Base-by-base conservation (phyloP, 1,139 yeast genomes). In the Zygosaccharomyces sapae region DNA sequence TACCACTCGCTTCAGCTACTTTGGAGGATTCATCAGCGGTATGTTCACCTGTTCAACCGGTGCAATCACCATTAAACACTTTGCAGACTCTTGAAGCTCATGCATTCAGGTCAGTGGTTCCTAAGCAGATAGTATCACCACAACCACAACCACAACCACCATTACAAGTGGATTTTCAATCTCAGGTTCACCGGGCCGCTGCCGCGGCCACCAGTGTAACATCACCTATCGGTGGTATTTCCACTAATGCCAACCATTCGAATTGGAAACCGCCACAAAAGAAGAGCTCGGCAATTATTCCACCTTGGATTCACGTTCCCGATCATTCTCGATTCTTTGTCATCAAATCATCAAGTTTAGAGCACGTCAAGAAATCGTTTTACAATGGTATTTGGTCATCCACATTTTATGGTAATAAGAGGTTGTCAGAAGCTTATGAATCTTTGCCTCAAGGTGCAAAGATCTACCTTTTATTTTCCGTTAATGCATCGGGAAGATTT, bases 401-500 rank as follows among this genome's bases (percentile, higher is more conserved):
- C 0, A 80, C 85, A 0, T 77, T 72, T 31, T 65, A 74, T 46
- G 85, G 85, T 0, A 80, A 79, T 54, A 73, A 70, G 48, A 65
- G 82, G 48, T 67, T 80, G 42, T 70, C 76, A 38, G 70, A 67
- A 44, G 75, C 76, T 0, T 74, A 54, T 48, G 54, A 49, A 5
- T 29, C 50, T 46, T 68, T 47, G 51, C 39, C 51, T 10, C 47
- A 46, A 41, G 63, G 53, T 33, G 58, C 52, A 12, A 55, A 61
- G 44, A 62, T 80, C 0, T 76, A 71, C 51, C 60, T 80, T 13
- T 73, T 80, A 52, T 80, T 78, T 57, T 80, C 80, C 62, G 83
- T 79, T 2, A 80, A 80, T 57, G 73, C 76, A 0, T 77, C 82
- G 24, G 82, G 84, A 0, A 73, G 71, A 52, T 80, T 80, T 56